These are phyloP conservation scores for Canavalia gladiata DNA, from an alignment of 306 rosid genomes.

Conservation along the genomic window DNA sequence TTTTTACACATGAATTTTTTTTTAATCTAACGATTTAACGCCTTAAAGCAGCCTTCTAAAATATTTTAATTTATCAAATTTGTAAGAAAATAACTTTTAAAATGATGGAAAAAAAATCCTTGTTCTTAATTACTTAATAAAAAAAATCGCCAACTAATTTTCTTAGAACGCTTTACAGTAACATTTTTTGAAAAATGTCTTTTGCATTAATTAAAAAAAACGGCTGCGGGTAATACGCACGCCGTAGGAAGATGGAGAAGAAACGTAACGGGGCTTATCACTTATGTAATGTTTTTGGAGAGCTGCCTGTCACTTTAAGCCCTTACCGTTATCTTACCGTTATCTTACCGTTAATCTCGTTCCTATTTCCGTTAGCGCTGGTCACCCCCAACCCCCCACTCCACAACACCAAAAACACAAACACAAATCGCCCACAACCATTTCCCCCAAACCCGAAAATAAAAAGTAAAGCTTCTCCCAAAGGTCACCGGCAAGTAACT, in stretches of 20 bases:
- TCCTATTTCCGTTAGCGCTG: conserved; percentile 31
- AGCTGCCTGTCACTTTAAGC: not conserved
- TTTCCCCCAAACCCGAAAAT: not conserved
- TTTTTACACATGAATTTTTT: no score
- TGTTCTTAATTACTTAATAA: not conserved
- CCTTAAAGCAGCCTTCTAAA: not conserved
- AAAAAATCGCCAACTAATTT: not conserved
- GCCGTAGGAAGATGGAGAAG: not conserved
- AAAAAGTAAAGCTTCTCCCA: conserved; percentile 5
- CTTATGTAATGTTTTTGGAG: not conserved
- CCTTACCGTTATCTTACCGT: conserved; percentile 33
- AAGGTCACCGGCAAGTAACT: not conserved
- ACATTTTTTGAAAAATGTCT: not conserved
- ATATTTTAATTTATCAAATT: not conserved
- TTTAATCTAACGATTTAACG: not conserved
- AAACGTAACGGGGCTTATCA: not conserved
- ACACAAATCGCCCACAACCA: not conserved
- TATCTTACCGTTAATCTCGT: conserved; percentile 19
- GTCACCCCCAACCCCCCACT: not conserved
- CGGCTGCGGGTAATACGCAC: no score
- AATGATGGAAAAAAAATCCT: not conserved
- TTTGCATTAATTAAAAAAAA: not conserved
- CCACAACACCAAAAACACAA: no score
- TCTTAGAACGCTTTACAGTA: not conserved
- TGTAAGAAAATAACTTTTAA: not conserved